Base-by-base conservation (phyloP, 768 basidiomycete genomes). In the Kwoniella botswanensis region DNA sequence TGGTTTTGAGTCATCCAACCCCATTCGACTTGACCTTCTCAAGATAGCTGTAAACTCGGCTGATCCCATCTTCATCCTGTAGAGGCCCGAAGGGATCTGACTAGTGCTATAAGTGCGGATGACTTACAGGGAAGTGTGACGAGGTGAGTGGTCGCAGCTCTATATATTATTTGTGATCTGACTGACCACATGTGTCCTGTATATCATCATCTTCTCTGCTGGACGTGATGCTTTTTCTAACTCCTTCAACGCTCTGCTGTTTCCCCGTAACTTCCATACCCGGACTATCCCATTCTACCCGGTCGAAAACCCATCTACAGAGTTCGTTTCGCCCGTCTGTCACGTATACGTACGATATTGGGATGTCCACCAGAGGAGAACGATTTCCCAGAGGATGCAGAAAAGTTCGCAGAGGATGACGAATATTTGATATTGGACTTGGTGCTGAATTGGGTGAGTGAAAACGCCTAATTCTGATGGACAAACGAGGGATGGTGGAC, bases 61-160 rank as follows among this genome's bases (percentile, higher is more conserved):
- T 46, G n/a, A 18, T 12, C 22, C 42, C 42, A 29, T 43, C 15
- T 18, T n/a, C 15, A 10, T 2, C 3, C 29, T 22, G 3, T 64
- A 83, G 82, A 83, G 68, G 83, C 82, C 2, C 67, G 79, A 59
- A 70, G 50, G 15, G 83, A 84, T 64, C 69, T 84, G 12, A 70
- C 67, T 17, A 74, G 72, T n/a, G 79, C 82, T 24, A 79, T 82
- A 52, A 67, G 68, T 13, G 67, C 73, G 21, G 81, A 83, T 54
- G 81, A 82, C 52, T 68, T 82, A 22, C 82, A 82, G 67, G 83
- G 83, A 9, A 84, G 82, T 62, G 82, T 83, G 5, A 83, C 83
- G 1, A 76, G 82, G 83, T 82, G 56, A 52, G 82, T 60, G 24
- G 15, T 41, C n/a, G n/a, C 61, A 63, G 50, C n/a, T 15, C 13